Evolutionary conservation across 2,329 filamentous ascomycete species (phyloP), one percentile per base, ranked within the genome.

Genomic region (Aspergillus ochraceoroseus): DNA sequence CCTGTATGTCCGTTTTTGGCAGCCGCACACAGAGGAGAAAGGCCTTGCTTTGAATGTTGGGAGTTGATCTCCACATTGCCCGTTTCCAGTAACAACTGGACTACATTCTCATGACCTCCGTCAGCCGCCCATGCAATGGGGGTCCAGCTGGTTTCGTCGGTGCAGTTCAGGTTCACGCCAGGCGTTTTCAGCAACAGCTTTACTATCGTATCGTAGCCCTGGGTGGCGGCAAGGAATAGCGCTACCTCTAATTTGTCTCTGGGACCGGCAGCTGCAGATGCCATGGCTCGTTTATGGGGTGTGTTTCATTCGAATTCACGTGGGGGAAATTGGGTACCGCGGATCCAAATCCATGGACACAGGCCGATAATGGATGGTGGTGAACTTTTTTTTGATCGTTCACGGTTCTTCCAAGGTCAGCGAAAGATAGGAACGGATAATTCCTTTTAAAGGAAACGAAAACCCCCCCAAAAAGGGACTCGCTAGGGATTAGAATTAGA

Each of bases 151-250:
- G 47, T 12, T 15, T 48, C 38, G 20, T 53, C 54, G 14, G 34
- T 44, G 30, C 40, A 45, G 25, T 54, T 51, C 26, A 56, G 32
- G 9, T 51, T 45, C 38, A 55, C 46, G 7, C 49, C 49, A 5
- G 52, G 51, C 1, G 51, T 55, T 17, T 33, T 41, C n/a, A 55
- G 33, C 11, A 54, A 38, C 8, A 53, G 43, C 29, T 46, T 42
- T 18, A 55, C 52, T 18, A 55, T 52, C n/a, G 52, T 49, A 23
- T 55, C 52, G 32, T 53, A 55, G 27, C 52, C 52, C 38, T 55
- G 42, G 15, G 45, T 53, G 11, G 47, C 47, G 31, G 52, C 52
- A 7, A 55, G 38, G 28, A 55, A 55, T 7, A 55, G 49, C 5
- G 52, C 52, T 15, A 55, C 40, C 33, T 55, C 52, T 20, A 55